Evolutionary conservation across 225 moss, liverwort and hornwort genomes (phyloP).

Genomic region (Marchantia paleacea): DNA sequence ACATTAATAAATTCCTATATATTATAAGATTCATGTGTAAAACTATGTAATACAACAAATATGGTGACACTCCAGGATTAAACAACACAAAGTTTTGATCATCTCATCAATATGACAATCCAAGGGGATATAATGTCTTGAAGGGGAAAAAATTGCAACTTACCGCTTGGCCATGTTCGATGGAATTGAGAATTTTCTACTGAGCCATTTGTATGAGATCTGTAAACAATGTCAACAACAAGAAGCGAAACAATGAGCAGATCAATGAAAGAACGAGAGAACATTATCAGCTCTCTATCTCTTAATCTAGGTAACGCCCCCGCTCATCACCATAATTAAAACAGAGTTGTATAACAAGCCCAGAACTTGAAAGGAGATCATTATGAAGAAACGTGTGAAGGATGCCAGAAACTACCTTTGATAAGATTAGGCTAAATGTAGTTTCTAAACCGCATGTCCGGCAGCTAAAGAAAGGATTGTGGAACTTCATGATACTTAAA

Average conservation of each 20-base stretch:
- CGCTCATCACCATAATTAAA: too few relatives aligned
- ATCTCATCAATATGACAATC: background rate
- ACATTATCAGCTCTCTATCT: too few relatives aligned
- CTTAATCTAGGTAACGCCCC: too few relatives aligned
- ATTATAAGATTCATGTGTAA: background rate
- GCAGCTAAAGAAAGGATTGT: too few relatives aligned
- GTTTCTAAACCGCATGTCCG: too few relatives aligned
- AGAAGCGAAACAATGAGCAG: background rate
- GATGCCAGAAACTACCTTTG: too few relatives aligned
- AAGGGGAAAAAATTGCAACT: background rate
- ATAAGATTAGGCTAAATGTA: too few relatives aligned
- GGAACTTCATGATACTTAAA: too few relatives aligned
- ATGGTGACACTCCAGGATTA: background rate
- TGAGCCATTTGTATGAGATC: slow-evolving; percentile 99
- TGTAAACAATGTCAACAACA: slow-evolving; percentile 30
- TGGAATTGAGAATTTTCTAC: slow-evolving; percentile 76
- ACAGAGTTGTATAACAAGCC: too few relatives aligned
- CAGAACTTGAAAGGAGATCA: too few relatives aligned
- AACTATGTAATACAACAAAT: background rate
- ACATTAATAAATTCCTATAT: background rate
- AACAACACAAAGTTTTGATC: background rate
- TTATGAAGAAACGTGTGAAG: too few relatives aligned
- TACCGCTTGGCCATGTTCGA: slow-evolving; percentile 93
- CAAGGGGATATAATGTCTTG: background rate
- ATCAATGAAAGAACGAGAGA: background rate